Evolutionary conservation across 345 rosid genomes (phyloP).

Genomic region (Lepidium didymum): DNA sequence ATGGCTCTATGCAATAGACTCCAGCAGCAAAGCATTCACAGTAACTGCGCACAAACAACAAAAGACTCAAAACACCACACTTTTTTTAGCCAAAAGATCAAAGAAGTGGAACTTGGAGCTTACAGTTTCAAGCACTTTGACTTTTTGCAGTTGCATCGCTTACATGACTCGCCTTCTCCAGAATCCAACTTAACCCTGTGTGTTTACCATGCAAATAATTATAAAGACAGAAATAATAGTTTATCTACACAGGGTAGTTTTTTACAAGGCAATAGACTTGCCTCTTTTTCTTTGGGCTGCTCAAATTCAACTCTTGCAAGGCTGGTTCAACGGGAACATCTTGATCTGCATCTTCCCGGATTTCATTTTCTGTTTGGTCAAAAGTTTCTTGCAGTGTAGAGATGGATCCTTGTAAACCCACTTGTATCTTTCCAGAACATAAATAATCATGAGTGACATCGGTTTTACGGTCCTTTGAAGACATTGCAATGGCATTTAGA

Average conservation of each 20-base stretch:
- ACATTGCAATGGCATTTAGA: slow-evolving; percentile 65
- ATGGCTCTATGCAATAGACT: slow-evolving; percentile 87
- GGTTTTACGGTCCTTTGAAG: slow-evolving; percentile 38
- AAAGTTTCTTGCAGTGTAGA: slow-evolving; percentile 47
- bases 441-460: slow-evolving; percentile 34
- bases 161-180: slow-evolving; percentile 69
- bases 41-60: slow-evolving; percentile 12
- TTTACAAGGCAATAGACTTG: slow-evolving; percentile 15
- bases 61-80: slow-evolving; percentile 1
- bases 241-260: background rate
- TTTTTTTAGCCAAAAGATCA: background rate
- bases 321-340: slow-evolving; percentile 19
- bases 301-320: slow-evolving; percentile 51
- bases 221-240: background rate
- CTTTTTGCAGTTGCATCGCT: slow-evolving; percentile 94
- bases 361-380: slow-evolving; percentile 34
- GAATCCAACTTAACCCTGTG: slow-evolving; percentile 59
- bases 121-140: slow-evolving; percentile 98
- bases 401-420: slow-evolving; percentile 33
- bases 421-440: slow-evolving; percentile 36
- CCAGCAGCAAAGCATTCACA: slow-evolving; percentile 99
- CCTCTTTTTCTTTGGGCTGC: slow-evolving; percentile 89
- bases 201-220: background rate
- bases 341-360: slow-evolving; percentile 23
- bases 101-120: slow-evolving; percentile 28